Base-by-base conservation (phyloP, 768 basidiomycete species). In the Tricholoma furcatifolium region DNA sequence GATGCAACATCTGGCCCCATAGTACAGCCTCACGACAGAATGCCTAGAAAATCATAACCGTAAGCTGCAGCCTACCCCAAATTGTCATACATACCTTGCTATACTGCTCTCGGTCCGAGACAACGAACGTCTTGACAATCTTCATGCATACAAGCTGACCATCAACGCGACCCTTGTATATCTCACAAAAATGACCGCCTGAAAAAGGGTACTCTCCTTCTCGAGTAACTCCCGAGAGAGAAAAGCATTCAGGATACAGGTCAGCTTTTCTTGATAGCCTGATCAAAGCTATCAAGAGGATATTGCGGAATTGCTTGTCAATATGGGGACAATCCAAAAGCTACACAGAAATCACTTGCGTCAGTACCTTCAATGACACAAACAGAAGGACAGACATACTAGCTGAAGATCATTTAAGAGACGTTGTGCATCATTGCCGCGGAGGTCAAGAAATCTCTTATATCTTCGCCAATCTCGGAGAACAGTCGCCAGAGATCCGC, bases 111-210 rank as follows among this genome's bases (percentile, higher is more conserved):
- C 55, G 49, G n/a, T 56, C 49, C 14, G 58, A 58, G 8, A 15
- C 58, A 48, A 60, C 47, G 31, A 62, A 62, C 30, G 63, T 39
- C 34, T 55, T 62, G 15, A 68, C 47, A 5, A 62, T 46, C 50
- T 68, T 70, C 31, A 68, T 15, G 43, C 65, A 67, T 5, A 68
- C 65, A 2, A 43, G 27, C 30, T 57, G 54, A 2, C 52, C 60
- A 3, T 45, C 50, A 34, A 61, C 54, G 4, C 43, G 18, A 1
- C 62, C 65, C 57, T 57, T 62, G 57, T 64, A 63, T 7, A 70
- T 60, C n/a, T 68, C 69, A 14, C 65, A 60, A 35, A 65, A 70
- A 12, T 59, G 55, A 5, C 67, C 69, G 2, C 48, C 48, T 8
- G 62, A 45, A 2, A 55, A 46, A 3, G 57, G 48, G 10, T 44